Conservation (phyloP, 2,329 filamentous ascomycete genomes). For the Scedosporium boydii region DNA sequence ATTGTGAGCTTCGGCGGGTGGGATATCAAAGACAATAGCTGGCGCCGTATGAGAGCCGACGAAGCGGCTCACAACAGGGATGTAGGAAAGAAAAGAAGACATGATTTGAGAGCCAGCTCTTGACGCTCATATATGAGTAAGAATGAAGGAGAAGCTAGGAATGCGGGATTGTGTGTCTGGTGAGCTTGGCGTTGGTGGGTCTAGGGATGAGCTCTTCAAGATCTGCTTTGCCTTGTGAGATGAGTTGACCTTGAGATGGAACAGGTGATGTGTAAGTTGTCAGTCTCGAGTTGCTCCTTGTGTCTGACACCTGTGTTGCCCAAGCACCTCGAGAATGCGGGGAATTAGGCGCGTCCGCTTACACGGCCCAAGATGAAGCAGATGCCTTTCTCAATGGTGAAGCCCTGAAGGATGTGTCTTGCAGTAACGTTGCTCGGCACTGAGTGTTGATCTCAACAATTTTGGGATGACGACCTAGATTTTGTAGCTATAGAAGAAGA, state of each 20-base stretch:
- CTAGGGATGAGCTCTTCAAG: background rate
- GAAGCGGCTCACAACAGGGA: background rate
- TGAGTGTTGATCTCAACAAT: no score
- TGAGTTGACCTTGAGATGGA: background rate
- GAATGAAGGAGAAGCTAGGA: background rate
- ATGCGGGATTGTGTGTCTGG: background rate
- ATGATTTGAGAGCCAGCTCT: background rate
- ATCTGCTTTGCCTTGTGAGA: background rate
- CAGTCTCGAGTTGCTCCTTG: background rate
- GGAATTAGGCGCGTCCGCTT: background rate
- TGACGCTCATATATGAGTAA: background rate
- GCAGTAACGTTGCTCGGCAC: no score
- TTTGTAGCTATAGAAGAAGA: no score
- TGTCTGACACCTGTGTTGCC: background rate
- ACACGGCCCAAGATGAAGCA: background rate
- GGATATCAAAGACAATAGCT: constrained; percentile 36
- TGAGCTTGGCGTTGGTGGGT: background rate
- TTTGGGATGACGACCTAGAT: no score
- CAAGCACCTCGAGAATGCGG: background rate
- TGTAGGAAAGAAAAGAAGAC: constrained; percentile 5
- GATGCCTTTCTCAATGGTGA: background rate
- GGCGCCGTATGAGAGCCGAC: background rate
- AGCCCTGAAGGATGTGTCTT: background rate
- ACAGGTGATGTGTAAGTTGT: background rate
- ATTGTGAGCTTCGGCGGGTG: constrained; percentile 63